phyloP scores from a whole-genome alignment of 495 filamentous ascomycete species.

The Gamarada debralockiae region DNA sequence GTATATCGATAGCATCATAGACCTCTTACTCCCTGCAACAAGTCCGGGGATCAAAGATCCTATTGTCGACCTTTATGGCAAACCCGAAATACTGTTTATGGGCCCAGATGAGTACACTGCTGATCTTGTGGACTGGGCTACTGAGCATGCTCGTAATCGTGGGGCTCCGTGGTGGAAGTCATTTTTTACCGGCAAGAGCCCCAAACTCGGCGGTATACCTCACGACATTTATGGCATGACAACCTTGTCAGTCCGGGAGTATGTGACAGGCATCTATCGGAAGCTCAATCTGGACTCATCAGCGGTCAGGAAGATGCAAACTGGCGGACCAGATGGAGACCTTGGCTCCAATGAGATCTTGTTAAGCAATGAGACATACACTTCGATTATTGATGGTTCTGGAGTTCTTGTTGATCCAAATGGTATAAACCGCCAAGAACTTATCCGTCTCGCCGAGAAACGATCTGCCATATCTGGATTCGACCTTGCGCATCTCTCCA shows the following conservation, averaged over 20 bases:
- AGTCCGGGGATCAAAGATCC: conserved; percentile 98
- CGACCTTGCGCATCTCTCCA: conserved; percentile 78
- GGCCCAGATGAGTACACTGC: conserved; percentile 98
- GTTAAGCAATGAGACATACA: conserved; percentile 92
- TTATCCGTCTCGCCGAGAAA: conserved; percentile 77
- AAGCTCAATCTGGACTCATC: conserved; percentile 84
- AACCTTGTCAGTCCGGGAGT: conserved; percentile 91
- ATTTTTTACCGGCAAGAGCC: conserved; percentile 98
- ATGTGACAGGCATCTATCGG: conserved; percentile 92
- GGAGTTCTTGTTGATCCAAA: conserved; percentile 93
- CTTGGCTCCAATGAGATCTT: conserved; percentile 97
- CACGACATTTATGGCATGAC: conserved; percentile 99
- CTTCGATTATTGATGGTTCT: conserved; percentile 86
- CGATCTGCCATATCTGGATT: conserved; percentile 88
- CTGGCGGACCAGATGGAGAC: conserved; percentile 94
- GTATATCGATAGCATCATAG: conserved; percentile 97
- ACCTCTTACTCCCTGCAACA: conserved; percentile 81
- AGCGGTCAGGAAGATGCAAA: conserved; percentile 87
- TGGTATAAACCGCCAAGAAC: conserved; percentile 79
- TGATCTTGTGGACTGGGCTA: conserved; percentile 96
- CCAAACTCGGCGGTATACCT: conserved; percentile 91
- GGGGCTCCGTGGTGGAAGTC: conserved; percentile 99
- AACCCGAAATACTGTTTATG: conserved; percentile 96
- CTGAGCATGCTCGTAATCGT: conserved; percentile 81
- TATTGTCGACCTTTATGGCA: conserved; percentile 88